Evolutionary conservation across 805 yeast species (phyloP).

Genomic region (Yarrowia sp.): DNA sequence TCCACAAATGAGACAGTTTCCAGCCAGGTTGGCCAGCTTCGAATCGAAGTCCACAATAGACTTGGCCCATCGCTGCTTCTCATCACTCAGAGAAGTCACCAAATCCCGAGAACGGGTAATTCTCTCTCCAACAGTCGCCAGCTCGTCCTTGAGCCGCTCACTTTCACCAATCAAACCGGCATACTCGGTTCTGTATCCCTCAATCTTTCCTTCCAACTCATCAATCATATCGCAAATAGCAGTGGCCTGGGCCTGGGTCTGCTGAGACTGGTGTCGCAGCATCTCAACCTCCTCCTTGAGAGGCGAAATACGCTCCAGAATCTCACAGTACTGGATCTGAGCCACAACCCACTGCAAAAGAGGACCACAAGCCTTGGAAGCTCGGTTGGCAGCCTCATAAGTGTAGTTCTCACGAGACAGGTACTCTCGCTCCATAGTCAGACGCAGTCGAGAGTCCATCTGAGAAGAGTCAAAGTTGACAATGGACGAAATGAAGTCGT

Average conservation of each 20-base stretch:
- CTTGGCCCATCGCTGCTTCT: conserved; percentile 75
- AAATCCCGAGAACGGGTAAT: conserved; percentile 68
- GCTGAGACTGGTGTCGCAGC: conserved; percentile 66
- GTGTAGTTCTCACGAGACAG: conserved; percentile 69
- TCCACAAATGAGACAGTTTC: conserved; percentile 70
- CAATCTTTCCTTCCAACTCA: conserved; percentile 76
- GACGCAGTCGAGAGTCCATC: conserved; percentile 61
- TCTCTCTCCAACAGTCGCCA: conserved; percentile 64
- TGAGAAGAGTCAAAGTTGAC: conserved; percentile 71
- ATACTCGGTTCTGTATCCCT: conserved; percentile 68
- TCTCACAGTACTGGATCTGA: conserved; percentile 76
- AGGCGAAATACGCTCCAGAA: conserved; percentile 77
- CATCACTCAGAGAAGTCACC: conserved; percentile 68
- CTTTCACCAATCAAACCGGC: conserved; percentile 78
- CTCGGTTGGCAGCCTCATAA: conserved; percentile 78
- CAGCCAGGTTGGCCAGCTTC: conserved; percentile 59
- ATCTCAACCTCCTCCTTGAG: conserved; percentile 66
- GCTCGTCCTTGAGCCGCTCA: conserved; percentile 75
- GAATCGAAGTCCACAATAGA: conserved; percentile 60
- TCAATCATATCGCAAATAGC: conserved; percentile 83
- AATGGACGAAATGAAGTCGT: conserved; percentile 85
- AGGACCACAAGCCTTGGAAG: conserved; percentile 96
- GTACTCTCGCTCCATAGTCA: conserved; percentile 64
- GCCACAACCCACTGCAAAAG: conserved; percentile 87
- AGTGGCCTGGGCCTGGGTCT: conserved; percentile 68